Evolutionary conservation across 106 monocot genomes (phyloP), one percentile per base, ranked within the genome.

Genomic region (Triglochin maritima): DNA sequence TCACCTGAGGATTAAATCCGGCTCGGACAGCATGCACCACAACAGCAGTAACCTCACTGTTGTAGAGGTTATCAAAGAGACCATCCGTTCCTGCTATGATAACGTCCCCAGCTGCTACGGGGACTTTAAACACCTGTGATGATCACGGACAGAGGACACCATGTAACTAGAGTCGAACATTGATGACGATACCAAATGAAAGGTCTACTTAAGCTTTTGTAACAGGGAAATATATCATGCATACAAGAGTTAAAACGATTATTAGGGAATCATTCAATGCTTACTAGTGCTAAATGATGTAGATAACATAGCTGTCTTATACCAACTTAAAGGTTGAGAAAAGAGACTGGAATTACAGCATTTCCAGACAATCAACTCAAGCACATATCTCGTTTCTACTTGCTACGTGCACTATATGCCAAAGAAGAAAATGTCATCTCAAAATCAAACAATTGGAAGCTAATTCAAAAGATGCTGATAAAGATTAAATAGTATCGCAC

Each of bases 61-160:
- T 59, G 65, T 83, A 83, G 9, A 87, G 64, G 50, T 87, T 87
- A 62, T 87, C 87, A 61, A 87, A 82, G 6, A 87, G 69, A 10
- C 87, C 87, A 64, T 87, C 87, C 0, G 87, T 81, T 54, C 87
- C 83, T 4, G 87, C 83, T 56, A 87, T 73, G 41, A 87, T 79
- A 12, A 83, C 87, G 59, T 87, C 83, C 6, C 87, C 87, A 8
- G 79, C 47, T 55, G 73, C 72, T 55, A 79, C 87, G 48, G 73
- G 58, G 16, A 81, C 55, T 11, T 63, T 77, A 53, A 88, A 81
- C 14, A 79, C 79, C 87, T 88, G 65, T 56, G 2, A 17, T 56
- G 5, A 71, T 45, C 13, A 62, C n/a, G 47, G 9, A n/a, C 47
- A 16, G 44, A 12, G 9, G 15, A 46, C 46, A 49, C 3, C 3